A percentile compares a stretch with the other conserved stretches of the same genome.
phyloP scores from a whole-genome alignment of 768 basidiomycete genomes.

The Russula griseocarnosa region DNA sequence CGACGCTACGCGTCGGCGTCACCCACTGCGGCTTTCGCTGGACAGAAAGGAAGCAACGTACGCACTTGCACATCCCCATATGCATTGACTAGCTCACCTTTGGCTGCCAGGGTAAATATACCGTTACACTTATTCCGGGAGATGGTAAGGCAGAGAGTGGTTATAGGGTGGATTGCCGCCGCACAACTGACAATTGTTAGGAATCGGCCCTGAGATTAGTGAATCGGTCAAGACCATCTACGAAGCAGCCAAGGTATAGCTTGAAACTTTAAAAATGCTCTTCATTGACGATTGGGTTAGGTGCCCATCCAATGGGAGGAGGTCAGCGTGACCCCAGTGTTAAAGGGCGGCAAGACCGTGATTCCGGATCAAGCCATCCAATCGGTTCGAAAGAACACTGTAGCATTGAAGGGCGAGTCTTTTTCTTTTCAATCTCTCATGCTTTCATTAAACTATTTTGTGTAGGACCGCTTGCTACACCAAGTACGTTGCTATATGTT shows the following conservation, averaged over 20 bases:
- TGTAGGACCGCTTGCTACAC: conserved; percentile 92
- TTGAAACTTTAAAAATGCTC: background rate
- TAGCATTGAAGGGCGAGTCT: conserved; percentile 86
- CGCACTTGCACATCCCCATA: conserved; percentile 35
- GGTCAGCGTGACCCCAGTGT: conserved; percentile 90
- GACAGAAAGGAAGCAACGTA: conserved; percentile 84
- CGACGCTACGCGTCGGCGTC: conserved; percentile 67
- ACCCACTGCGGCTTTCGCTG: conserved; percentile 87
- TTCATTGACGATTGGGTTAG: conserved; percentile 39
- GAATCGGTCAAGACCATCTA: conserved; percentile 95
- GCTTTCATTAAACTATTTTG: background rate
- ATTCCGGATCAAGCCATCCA: conserved; percentile 90
- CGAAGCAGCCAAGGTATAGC: conserved; percentile 69
- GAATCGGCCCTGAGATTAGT: conserved; percentile 98
- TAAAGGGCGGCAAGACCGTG: conserved; percentile 93
- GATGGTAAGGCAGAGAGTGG: conserved; percentile 59
- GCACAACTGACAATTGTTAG: conserved; percentile 40
- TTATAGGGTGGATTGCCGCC: conserved; percentile 24
- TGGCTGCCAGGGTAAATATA: conserved; percentile 79
- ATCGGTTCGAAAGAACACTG: conserved; percentile 94
- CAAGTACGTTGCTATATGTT: conserved; percentile 57
- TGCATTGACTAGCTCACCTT: conserved; percentile 4
- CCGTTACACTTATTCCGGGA: conserved; percentile 93
- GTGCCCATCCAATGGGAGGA: conserved; percentile 99
- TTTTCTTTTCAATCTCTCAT: background rate